A percentile compares a stretch with the other conserved stretches of the same genome.
Evolutionary conservation across 345 rosid species (phyloP).

Genomic region (Citrus inodora): DNA sequence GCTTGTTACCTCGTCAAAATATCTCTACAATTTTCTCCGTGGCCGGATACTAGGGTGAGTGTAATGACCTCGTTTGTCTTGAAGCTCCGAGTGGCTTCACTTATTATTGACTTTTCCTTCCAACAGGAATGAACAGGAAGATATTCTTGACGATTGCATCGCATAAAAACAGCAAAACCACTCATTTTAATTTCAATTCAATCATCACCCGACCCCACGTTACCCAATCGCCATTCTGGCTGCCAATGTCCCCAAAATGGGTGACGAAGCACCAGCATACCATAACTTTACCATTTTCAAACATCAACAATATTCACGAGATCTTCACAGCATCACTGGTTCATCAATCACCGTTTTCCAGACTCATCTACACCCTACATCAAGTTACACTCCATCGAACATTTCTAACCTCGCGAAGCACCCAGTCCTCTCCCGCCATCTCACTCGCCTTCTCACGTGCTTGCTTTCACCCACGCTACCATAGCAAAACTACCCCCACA

Average conservation of each 20-base stretch:
- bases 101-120: too few species aligned
- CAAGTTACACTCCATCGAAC: not conserved
- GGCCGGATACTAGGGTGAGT: too few species aligned
- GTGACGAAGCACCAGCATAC: too few species aligned
- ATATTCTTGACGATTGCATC: too few species aligned
- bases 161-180: too few species aligned
- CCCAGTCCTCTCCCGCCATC: not conserved
- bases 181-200: too few species aligned
- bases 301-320: not conserved
- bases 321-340: not conserved
- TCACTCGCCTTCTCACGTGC: not conserved
- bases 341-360: not conserved
- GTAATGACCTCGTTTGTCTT: too few species aligned
- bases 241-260: too few species aligned
- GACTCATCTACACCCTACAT: slow-evolving; percentile 10
- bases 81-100: too few species aligned
- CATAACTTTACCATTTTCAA: not conserved
- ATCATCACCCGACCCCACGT: not conserved
- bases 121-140: too few species aligned
- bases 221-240: not conserved
- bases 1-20: too few species aligned
- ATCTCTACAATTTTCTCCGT: too few species aligned
- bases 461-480: not conserved
- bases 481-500: not conserved
- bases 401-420: not conserved